Evolutionary conservation across 192 early-diverging fungal species (phyloP).

Genomic region (Backusella liffmaniae): DNA sequence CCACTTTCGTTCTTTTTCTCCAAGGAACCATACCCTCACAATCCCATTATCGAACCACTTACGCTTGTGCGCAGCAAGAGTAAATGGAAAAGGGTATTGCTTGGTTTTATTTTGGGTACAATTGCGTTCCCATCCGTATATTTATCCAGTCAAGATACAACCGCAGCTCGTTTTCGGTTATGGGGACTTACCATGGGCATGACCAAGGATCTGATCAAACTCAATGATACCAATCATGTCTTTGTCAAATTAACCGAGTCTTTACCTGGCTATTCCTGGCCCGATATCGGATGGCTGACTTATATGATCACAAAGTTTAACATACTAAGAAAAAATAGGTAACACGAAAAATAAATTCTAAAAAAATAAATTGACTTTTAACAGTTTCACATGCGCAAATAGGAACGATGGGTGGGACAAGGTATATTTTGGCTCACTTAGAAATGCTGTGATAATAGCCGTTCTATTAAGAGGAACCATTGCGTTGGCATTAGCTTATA

Average conservation of each 20-base stretch:
- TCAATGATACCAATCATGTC: conserved; percentile 5
- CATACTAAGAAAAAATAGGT: background rate
- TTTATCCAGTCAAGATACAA: conserved; percentile 13
- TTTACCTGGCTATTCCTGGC: conserved; percentile 14
- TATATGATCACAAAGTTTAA: background rate
- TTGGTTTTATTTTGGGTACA: conserved; percentile 18
- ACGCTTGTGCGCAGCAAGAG: background rate
- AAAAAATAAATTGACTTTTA: no score
- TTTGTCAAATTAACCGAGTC: conserved; percentile 10
- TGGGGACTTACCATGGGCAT: conserved; percentile 36
- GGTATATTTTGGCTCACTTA: conserved; percentile 15
- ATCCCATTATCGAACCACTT: conserved; percentile 12
- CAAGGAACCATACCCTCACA: background rate
- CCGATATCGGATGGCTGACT: conserved; percentile 20
- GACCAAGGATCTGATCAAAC: conserved; percentile 24
- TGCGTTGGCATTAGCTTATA: background rate
- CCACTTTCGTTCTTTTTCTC: conserved; percentile 31
- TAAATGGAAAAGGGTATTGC: background rate
- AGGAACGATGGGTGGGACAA: conserved; percentile 1
- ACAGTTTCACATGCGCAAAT: conserved; percentile 1
- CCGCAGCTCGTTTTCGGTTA: conserved; percentile 6
- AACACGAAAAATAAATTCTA: background rate
- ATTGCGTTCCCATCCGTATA: conserved; percentile 27
- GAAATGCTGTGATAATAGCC: conserved; percentile 12
- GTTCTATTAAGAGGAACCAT: conserved; percentile 8